Percentiles rank a stretch among this genome's conserved stretches.
Evolutionary conservation across 2,329 filamentous ascomycete species (phyloP).

Genomic region (Rasamsonia emersonii): DNA sequence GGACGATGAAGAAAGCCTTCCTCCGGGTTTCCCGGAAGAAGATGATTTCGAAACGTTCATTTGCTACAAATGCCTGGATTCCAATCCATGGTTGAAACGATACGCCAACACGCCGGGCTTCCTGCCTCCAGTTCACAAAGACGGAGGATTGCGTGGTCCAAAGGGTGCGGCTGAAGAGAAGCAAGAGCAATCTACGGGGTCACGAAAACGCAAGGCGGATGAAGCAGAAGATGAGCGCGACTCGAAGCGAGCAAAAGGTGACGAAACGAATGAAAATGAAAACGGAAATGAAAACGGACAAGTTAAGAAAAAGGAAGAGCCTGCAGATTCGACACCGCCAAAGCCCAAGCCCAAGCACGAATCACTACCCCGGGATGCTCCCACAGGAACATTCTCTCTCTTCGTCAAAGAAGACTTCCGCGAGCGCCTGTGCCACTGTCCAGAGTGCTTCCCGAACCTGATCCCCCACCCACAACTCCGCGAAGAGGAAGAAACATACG

Average conservation of each 20-base stretch:
- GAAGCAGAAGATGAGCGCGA: slow-evolving; percentile 21
- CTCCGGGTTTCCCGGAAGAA: slow-evolving; percentile 78
- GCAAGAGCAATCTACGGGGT: slow-evolving; percentile 14
- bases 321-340: slow-evolving; percentile 13
- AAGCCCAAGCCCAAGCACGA: slow-evolving; percentile 51
- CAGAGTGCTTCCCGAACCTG: slow-evolving; percentile 67
- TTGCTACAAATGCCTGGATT: slow-evolving; percentile 87
- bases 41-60: slow-evolving; percentile 84
- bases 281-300: slow-evolving; percentile 13
- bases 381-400: slow-evolving; percentile 60
- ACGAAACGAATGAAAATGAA: slow-evolving; percentile 22
- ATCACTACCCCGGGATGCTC: slow-evolving; percentile 46
- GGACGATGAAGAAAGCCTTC: slow-evolving; percentile 50
- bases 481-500: slow-evolving; percentile 90
- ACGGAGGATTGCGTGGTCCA: slow-evolving; percentile 16
- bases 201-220: slow-evolving; percentile 60
- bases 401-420: slow-evolving; percentile 77
- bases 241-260: slow-evolving; percentile 43
- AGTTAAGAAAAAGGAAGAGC: slow-evolving; percentile 22
- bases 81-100: slow-evolving; percentile 82
- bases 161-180: slow-evolving; percentile 7
- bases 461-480: slow-evolving; percentile 68
- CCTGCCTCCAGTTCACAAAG: slow-evolving; percentile 58
- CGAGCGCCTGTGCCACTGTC: slow-evolving; percentile 71
- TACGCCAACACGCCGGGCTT: slow-evolving; percentile 79